A percentile compares a stretch with the other conserved stretches of the same genome.
Evolutionary conservation across 441 rosid genomes (phyloP).

Genomic region (Sinapis alba): DNA sequence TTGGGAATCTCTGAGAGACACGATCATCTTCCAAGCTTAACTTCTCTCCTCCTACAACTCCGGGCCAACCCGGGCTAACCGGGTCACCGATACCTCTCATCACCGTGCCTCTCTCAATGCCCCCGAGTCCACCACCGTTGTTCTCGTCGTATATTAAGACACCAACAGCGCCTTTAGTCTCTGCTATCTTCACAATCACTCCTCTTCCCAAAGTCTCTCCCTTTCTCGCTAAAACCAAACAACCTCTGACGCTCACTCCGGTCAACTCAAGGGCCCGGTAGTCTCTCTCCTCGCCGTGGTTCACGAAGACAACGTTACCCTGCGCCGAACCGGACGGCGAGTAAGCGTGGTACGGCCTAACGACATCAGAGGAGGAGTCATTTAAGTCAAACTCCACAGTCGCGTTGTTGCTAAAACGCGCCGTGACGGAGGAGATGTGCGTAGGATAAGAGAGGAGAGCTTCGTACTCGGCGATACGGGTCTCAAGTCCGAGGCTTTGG

Average conservation of each 20-base stretch:
- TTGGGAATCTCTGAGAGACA: conserved; percentile 66
- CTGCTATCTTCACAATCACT: conserved; percentile 63
- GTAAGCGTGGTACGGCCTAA: conserved; percentile 88
- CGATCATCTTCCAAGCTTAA: conserved; percentile 57
- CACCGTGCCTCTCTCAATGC: conserved; percentile 92
- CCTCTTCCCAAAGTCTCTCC: conserved; percentile 74
- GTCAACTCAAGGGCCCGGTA: conserved; percentile 54
- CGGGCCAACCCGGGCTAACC: conserved; percentile 90
- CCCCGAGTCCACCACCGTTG: conserved; percentile 55
- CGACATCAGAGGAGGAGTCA: conserved; percentile 25
- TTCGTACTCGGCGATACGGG: conserved; percentile 57
- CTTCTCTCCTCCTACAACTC: conserved; percentile 70
- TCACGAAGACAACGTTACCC: conserved; percentile 67
- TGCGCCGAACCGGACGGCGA: conserved; percentile 80
- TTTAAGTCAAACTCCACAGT: conserved; percentile 43
- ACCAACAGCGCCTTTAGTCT: conserved; percentile 70
- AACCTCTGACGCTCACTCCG: conserved; percentile 70
- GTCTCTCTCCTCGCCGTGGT: conserved; percentile 79
- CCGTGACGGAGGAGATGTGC: conserved; percentile 57
- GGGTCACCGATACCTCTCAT: conserved; percentile 98
- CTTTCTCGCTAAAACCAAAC: conserved; percentile 67
- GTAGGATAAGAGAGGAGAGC: conserved; percentile 77
- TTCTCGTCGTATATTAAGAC: conserved; percentile 75
- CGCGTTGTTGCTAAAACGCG: conserved; percentile 59
- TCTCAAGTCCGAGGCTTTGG: conserved; percentile 52